Evolutionary conservation across 2,329 filamentous ascomycete genomes (phyloP), one percentile per base, ranked within the genome.

Genomic region (Hypoxylon sp.): DNA sequence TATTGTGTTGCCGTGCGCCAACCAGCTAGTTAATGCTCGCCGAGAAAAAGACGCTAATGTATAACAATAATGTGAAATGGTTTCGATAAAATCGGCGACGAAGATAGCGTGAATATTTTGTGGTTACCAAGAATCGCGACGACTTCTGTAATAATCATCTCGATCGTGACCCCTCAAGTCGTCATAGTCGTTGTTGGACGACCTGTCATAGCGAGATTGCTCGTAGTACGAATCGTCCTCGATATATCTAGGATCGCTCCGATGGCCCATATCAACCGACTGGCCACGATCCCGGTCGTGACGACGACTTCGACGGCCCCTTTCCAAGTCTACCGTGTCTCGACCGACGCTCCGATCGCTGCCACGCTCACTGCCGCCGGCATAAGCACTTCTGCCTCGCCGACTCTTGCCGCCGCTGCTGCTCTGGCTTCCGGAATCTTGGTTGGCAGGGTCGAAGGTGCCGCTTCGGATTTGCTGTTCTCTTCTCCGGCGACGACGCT

Each of bases 111-210:
- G 11, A 19, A 12, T 11, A 12, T 13, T n/a, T 13, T n/a, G 20
- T 27, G 7, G 30, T 20, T 51, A 63, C 30, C 49, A 65, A 2
- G 65, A 68, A 23, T 67, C 67, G 15, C 62, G 61, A 27, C 66
- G 63, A 7, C 57, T 44, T 11, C 62, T 38, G 17, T 30, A 16
- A 9, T 49, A 13, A 3, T 44, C 21, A 6, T 44, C 46, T 1
- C 31, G 38, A 19, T 44, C 44, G 7, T 32, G 29, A 27, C 42
- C 25, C 15, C 12, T 31, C n/a, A n/a, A 20, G 30, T 31, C 37
- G 19, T 46, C 46, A 9, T 25, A 25, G 5, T 5, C 6, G 21
- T 25, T 25, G 9, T 25, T 25, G 9, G 21, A 29, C 3, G 43
- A 30, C 12, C 46, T 31, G 5, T 63, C 51, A 12, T 62, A 51